A percentile compares a stretch with the other conserved stretches of the same genome.
These are phyloP conservation scores for Dendryphion nanum DNA, from an alignment of 2,329 filamentous ascomycete species.

Conservation along the genomic window DNA sequence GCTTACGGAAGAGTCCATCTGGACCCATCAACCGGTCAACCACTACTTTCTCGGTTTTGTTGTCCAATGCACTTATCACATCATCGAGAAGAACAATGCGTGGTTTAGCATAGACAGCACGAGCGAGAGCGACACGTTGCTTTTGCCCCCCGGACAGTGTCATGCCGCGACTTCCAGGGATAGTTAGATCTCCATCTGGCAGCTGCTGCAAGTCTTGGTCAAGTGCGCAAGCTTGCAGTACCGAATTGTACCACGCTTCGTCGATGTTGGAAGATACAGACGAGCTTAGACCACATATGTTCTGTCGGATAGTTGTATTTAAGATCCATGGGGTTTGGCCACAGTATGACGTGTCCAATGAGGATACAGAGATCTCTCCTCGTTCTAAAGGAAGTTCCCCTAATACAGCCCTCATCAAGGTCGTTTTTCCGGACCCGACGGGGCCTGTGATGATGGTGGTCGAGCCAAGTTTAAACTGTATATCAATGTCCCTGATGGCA, in stretches of 20 bases:
- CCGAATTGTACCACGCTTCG: slow-evolving; percentile 15
- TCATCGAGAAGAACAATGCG: neutral
- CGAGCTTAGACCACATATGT: slow-evolving; percentile 1
- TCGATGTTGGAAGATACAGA: slow-evolving; percentile 15
- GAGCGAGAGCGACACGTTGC: slow-evolving; percentile 8
- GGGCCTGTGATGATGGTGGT: slow-evolving; percentile 13
- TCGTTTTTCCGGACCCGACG: slow-evolving; percentile 25
- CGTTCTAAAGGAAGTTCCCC: slow-evolving; percentile 8
- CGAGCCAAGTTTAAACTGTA: too few relatives aligned
- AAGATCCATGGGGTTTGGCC: neutral
- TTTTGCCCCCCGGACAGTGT: slow-evolving; percentile 24
- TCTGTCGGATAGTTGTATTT: neutral
- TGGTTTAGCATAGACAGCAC: neutral
- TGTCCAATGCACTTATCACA: slow-evolving; percentile 1
- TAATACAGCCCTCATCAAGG: slow-evolving; percentile 24
- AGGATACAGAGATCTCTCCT: slow-evolving; percentile 8
- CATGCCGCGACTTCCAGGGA: slow-evolving; percentile 46
- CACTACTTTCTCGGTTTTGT: neutral
- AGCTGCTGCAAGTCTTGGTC: slow-evolving; percentile 4
- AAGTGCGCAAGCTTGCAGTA: slow-evolving; percentile 12
- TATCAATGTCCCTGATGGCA: too few relatives aligned
- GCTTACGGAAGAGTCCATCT: neutral
- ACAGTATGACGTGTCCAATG: slow-evolving; percentile 7
- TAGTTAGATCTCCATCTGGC: slow-evolving; percentile 24
- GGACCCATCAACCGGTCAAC: neutral